Conservation (phyloP, 331 rosid species). For the Rosa hybrid region DNA sequence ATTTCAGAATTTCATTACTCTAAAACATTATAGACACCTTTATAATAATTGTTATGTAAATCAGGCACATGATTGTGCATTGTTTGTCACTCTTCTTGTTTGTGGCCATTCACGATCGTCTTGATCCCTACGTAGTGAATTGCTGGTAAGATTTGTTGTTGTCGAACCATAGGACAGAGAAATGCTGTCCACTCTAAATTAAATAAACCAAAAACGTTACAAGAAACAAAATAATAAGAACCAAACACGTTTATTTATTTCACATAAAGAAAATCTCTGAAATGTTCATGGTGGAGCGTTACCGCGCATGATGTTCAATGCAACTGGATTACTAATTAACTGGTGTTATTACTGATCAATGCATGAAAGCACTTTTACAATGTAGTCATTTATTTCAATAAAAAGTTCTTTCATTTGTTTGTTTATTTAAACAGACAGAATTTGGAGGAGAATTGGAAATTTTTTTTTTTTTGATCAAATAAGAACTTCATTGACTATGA, state of each 20-base stretch:
- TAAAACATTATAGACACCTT: neutral
- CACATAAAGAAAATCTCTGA: too few species aligned
- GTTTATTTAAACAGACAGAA: too few species aligned
- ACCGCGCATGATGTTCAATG: neutral
- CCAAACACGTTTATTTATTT: conserved; percentile 2
- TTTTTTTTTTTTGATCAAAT: too few species aligned
- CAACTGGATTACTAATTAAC: neutral
- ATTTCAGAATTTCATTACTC: too few species aligned
- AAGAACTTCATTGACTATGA: too few species aligned
- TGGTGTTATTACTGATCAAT: neutral
- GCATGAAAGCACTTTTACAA: neutral
- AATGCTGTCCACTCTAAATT: neutral
- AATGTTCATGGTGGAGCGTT: conserved; percentile 3
- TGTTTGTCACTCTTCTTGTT: neutral
- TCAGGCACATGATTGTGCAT: neutral
- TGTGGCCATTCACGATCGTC: neutral
- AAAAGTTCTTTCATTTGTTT: too few species aligned
- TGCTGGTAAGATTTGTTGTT: conserved; percentile 3
- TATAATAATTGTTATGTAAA: neutral
- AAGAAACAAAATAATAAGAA: neutral
- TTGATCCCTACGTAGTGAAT: neutral
- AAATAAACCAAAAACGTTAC: conserved; percentile 3
- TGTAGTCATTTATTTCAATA: neutral
- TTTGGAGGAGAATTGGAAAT: too few species aligned
- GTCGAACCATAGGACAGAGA: neutral